These are phyloP conservation scores for Heterobasidion parviporum DNA, from an alignment of 1,284 basidiomycete genomes.

Conservation along the genomic window DNA sequence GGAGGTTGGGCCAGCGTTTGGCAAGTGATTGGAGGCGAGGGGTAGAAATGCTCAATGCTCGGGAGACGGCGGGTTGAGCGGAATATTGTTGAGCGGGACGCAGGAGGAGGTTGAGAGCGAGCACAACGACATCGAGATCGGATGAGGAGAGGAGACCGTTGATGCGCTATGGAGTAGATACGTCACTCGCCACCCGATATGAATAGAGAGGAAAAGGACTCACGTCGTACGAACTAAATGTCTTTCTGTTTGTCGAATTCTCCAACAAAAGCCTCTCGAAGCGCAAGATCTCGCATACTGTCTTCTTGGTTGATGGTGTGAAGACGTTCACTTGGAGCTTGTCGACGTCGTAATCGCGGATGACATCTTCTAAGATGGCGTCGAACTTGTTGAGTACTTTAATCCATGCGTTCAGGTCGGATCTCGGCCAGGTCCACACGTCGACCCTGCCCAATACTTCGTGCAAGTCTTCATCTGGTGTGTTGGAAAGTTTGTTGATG, in stretches of 20 bases:
- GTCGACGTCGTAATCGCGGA: slow-evolving; percentile 79
- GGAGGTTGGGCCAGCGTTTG: slow-evolving; percentile 67
- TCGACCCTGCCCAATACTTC: slow-evolving; percentile 59
- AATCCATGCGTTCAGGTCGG: slow-evolving; percentile 96
- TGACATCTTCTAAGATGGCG: slow-evolving; percentile 73
- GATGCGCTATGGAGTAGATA: slow-evolving; percentile 53
- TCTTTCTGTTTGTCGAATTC: slow-evolving; percentile 97
- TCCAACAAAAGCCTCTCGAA: slow-evolving; percentile 90
- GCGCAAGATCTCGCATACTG: slow-evolving; percentile 76
- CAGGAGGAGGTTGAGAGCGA: slow-evolving; percentile 80
- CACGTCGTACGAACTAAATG: slow-evolving; percentile 95
- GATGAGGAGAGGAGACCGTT: slow-evolving; percentile 84
- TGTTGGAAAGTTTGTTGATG: slow-evolving; percentile 58
- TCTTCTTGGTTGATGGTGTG: slow-evolving; percentile 67
- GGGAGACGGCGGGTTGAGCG: slow-evolving; percentile 69
- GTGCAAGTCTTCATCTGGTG: slow-evolving; percentile 58
- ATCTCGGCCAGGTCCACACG: slow-evolving; percentile 91
- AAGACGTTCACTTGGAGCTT: slow-evolving; percentile 80
- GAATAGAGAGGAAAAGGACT: slow-evolving; percentile 23
- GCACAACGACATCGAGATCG: slow-evolving; percentile 84
- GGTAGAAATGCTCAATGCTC: slow-evolving; percentile 70
- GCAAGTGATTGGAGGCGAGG: slow-evolving; percentile 63
- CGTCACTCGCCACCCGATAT: too few species aligned
- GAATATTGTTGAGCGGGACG: slow-evolving; percentile 95
- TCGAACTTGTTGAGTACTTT: slow-evolving; percentile 95